Conservation (phyloP, 768 basidiomycete species). For the Dentipellis sp. region DNA sequence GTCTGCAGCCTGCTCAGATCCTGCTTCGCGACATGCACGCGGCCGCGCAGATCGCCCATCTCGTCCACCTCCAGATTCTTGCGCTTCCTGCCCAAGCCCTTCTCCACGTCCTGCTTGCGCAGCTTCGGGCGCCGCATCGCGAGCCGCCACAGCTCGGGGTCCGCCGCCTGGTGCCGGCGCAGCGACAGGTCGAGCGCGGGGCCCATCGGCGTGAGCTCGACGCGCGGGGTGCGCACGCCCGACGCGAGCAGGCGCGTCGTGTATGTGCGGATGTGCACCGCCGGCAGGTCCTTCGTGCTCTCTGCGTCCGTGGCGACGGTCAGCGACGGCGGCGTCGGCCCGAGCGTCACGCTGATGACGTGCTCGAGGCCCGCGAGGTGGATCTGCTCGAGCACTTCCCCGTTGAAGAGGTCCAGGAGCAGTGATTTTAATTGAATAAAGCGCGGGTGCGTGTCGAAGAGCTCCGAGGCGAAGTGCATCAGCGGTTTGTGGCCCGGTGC, state of each 20-base stretch:
- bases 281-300: constrained; percentile 42
- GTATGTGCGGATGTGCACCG: constrained; percentile 85
- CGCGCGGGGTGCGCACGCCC: constrained; percentile 71
- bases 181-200: constrained; percentile 80
- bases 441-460: constrained; percentile 92
- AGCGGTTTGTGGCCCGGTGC: constrained; percentile 85
- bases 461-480: constrained; percentile 91
- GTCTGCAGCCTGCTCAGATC: constrained; percentile 81
- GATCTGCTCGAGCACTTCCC: constrained; percentile 75
- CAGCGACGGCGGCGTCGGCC: constrained; percentile 49
- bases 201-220: constrained; percentile 83
- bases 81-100: constrained; percentile 82
- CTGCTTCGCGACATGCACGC: constrained; percentile 84
- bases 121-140: constrained; percentile 82
- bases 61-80: constrained; percentile 97
- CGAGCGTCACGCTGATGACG: constrained; percentile 75
- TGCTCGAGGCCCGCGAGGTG: constrained; percentile 80
- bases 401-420: constrained; percentile 86
- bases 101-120: constrained; percentile 80
- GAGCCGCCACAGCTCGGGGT: constrained; percentile 69
- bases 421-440: constrained; percentile 89
- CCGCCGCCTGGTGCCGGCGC: constrained; percentile 65
- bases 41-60: constrained; percentile 93
- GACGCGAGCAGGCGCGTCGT: constrained; percentile 65
- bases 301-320: constrained; percentile 29